Base-by-base conservation (phyloP, 1,284 basidiomycete species). In the Ganoderma lucidum region DNA sequence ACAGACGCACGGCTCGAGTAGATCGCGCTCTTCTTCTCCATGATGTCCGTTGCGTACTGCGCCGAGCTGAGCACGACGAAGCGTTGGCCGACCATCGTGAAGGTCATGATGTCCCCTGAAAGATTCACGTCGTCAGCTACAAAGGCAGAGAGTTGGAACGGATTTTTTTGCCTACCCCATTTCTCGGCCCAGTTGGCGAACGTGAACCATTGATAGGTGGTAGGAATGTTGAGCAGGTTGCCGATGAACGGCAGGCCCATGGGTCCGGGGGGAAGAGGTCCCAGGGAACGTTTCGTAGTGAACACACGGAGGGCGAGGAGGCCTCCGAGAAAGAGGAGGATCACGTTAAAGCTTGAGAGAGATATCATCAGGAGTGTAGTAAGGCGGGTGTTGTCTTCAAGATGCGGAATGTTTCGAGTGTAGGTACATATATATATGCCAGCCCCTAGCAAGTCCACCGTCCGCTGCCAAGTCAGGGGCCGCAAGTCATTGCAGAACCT, bases 1-100 rank as follows among this genome's bases (percentile, higher is more conserved):
- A 81, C 60, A n/a, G 81, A 79, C 0, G 91, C 89, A n/a, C 92
- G 85, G 73, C 91, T 88, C 8, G 91, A 91, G 78, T 91, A 92
- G 53, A 88, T 86, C 10, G 86, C 80, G 68, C 88, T 88, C 74
- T 90, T 89, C 79, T 88, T 90, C 76, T 92, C 90, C 53, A 93
- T 82, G 78, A 93, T 84, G 60, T 90, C 88, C 63, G 81, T 74
- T 4, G 89, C 88, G 37, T 81, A 75, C 73, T 86, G 79, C 4
- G 83, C 80, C 6, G 86, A 88, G 76, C 90, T 90, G 28, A 93
- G 75, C 59, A 92, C 80, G 63, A 93, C 77, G 35, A 91, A 79
- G 42, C 86, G 82, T 70, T 90, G 88, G 1, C 90, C 90, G 14
- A 92, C 79, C 32, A 91, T 78, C 35, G 85, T 87, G 6, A 86